These are phyloP conservation scores for Podaxis carcinomalis DNA, from an alignment of 768 basidiomycete species.

Conservation along the genomic window DNA sequence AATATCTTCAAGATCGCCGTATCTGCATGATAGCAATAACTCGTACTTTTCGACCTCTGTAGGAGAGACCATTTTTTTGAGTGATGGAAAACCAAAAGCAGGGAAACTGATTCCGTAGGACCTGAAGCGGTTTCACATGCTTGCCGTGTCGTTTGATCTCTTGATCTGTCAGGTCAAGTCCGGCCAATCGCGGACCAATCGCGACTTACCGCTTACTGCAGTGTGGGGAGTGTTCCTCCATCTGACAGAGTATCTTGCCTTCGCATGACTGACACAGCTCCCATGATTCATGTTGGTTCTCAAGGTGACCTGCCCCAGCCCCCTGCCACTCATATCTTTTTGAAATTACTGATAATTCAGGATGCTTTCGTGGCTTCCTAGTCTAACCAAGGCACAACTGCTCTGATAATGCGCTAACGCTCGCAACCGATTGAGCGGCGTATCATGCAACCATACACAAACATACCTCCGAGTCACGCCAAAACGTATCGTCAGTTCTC, in stretches of 20 bases:
- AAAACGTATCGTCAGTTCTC: neutral
- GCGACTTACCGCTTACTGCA: neutral
- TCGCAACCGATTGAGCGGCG: neutral
- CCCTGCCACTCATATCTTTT: too few species aligned
- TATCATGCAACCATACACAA: neutral
- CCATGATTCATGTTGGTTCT: neutral
- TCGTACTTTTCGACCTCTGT: slow-evolving; percentile 62
- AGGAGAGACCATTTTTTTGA: slow-evolving; percentile 19
- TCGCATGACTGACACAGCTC: neutral
- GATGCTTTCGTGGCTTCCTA: neutral
- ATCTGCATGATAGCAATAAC: slow-evolving; percentile 77
- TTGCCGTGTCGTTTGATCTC: neutral
- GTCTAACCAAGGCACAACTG: neutral
- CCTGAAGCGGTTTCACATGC: neutral
- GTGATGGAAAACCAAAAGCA: neutral
- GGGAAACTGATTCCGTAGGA: neutral
- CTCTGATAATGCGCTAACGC: neutral
- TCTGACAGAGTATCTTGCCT: neutral
- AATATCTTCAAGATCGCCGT: slow-evolving; percentile 83
- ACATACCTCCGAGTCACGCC: neutral
- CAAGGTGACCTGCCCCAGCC: neutral
- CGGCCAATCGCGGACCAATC: neutral
- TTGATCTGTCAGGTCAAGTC: neutral
- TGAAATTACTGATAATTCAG: too few species aligned
- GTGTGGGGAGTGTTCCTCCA: neutral